phyloP scores from a whole-genome alignment of 1,284 basidiomycete species.

The Microstroma glucosiphilum region DNA sequence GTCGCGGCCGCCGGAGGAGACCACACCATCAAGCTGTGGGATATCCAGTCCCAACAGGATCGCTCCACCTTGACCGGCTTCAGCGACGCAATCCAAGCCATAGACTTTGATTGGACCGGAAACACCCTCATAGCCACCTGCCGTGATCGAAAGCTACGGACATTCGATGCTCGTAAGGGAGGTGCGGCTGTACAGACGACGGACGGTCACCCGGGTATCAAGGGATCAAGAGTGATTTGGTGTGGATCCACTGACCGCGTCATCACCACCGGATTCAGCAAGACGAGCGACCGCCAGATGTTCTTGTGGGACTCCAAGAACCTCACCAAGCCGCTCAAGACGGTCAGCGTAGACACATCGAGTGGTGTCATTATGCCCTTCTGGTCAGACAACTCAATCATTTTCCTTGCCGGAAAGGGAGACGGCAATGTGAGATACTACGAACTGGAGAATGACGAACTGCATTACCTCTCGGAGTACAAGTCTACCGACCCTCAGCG shows the following conservation, averaged over 20 bases:
- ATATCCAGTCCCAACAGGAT: constrained; percentile 51
- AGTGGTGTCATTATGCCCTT: constrained; percentile 94
- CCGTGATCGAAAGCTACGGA: constrained; percentile 81
- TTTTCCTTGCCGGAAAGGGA: constrained; percentile 73
- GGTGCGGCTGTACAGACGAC: constrained; percentile 69
- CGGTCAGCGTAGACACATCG: constrained; percentile 36
- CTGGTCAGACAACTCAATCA: constrained; percentile 72
- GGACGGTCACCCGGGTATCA: constrained; percentile 88
- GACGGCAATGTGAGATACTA: constrained; percentile 60
- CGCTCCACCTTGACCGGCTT: constrained; percentile 67
- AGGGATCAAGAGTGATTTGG: constrained; percentile 83
- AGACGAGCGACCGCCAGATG: constrained; percentile 86
- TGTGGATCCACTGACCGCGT: constrained; percentile 81
- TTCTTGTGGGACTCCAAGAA: constrained; percentile 55
- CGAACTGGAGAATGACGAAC: constrained; percentile 81
- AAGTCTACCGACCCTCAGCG: constrained; percentile 87
- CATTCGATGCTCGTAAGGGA: constrained; percentile 81
- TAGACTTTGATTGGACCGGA: constrained; percentile 78
- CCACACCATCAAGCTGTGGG: constrained; percentile 84
- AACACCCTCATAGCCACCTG: constrained; percentile 64
- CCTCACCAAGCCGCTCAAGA: constrained; percentile 27
- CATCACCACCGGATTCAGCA: constrained; percentile 86
- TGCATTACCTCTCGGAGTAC: constrained; percentile 65
- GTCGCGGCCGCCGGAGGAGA: constrained; percentile 83
- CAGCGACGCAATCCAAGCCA: constrained; percentile 76